Evolutionary conservation across 1,284 basidiomycete genomes (phyloP).

Genomic region (Melampsora larici-populina): DNA sequence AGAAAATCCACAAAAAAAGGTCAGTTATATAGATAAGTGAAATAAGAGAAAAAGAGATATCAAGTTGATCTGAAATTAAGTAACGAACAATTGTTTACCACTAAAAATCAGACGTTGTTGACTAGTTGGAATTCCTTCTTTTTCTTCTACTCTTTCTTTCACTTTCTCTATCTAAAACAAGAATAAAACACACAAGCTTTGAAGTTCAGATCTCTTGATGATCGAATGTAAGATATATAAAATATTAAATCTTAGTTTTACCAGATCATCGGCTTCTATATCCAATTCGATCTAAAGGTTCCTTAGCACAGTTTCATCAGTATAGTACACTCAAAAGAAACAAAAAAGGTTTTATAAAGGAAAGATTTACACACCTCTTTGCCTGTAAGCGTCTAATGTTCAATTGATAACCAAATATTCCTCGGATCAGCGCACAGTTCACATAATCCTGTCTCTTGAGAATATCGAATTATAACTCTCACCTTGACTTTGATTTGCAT

Average conservation of each 20-base stretch:
- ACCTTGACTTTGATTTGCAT: conserved; percentile 43
- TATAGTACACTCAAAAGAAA: neutral
- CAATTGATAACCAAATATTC: neutral
- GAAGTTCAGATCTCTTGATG: neutral
- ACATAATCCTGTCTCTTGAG: neutral
- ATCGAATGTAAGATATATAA: neutral
- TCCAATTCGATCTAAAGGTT: conserved; percentile 35
- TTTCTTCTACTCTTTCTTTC: conserved; percentile 98
- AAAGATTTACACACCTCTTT: conserved; percentile 20
- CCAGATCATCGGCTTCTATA: conserved; percentile 37
- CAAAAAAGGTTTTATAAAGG: neutral
- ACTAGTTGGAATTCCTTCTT: conserved; percentile 93
- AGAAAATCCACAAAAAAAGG: neutral
- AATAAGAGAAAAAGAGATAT: too few relatives aligned
- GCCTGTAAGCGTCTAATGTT: conserved; percentile 29
- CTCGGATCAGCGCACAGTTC: neutral
- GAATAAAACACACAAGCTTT: neutral
- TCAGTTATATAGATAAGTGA: neutral
- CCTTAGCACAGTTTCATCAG: neutral
- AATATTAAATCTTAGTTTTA: neutral
- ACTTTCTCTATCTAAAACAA: conserved; percentile 75
- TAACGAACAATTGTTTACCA: conserved; percentile 87
- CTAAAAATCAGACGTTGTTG: conserved; percentile 94
- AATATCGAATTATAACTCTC: neutral
- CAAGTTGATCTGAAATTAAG: neutral